Evolutionary conservation across 495 filamentous ascomycete species (phyloP).

Genomic region (Xylaria palmicola): DNA sequence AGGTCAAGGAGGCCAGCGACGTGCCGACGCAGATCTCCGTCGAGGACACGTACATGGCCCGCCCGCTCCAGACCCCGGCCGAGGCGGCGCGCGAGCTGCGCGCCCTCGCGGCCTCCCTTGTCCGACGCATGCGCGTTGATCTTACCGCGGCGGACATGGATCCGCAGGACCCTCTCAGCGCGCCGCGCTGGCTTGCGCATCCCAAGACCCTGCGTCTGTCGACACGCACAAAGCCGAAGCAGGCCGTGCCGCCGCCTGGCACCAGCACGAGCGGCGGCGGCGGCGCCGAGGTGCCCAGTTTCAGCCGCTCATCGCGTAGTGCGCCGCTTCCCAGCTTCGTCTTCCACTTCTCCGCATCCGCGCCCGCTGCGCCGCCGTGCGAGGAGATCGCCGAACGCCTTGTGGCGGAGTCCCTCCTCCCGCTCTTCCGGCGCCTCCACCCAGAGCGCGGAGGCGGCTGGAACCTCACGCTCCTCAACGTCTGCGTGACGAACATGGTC

Average conservation of each 20-base stretch:
- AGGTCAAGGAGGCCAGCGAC: constrained; percentile 68
- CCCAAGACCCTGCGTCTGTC: constrained; percentile 71
- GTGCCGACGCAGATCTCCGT: constrained; percentile 90
- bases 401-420: constrained; percentile 63
- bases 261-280: constrained; percentile 8
- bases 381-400: constrained; percentile 59
- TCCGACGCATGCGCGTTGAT: constrained; percentile 77
- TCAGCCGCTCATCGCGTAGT: constrained; percentile 67
- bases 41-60: constrained; percentile 75
- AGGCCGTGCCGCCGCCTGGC: constrained; percentile 27
- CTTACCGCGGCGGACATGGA: constrained; percentile 49
- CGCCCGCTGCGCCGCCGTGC: constrained; percentile 53
- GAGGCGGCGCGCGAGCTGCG: constrained; percentile 61
- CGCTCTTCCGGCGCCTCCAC: constrained; percentile 73
- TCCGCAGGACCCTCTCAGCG: not conserved
- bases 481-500: constrained; percentile 84
- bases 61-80: constrained; percentile 57
- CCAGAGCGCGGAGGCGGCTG: constrained; percentile 62
- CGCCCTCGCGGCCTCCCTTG: constrained; percentile 63
- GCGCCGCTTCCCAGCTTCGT: constrained; percentile 67
- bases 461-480: constrained; percentile 79
- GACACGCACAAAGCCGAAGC: constrained; percentile 64
- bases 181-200: constrained; percentile 38
- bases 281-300: constrained; percentile 21
- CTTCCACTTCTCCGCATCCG: constrained; percentile 65